Conservation (phyloP, 352 stramenopile genomes). For the Globisporangium nunn region DNA sequence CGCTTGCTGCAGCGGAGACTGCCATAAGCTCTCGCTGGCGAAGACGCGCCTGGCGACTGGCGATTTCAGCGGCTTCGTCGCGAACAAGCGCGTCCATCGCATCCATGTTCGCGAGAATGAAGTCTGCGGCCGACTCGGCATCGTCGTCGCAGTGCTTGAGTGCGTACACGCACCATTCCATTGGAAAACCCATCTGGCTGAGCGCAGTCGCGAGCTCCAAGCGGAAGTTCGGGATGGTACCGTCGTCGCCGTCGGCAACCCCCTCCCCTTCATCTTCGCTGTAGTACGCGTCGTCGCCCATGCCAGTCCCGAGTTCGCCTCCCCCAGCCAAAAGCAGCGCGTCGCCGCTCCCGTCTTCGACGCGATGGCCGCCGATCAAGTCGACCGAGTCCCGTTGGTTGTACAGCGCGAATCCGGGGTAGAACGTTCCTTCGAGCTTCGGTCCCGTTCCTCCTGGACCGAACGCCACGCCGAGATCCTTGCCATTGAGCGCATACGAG, state of each 20-base stretch:
- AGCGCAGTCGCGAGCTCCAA: conserved; percentile 75
- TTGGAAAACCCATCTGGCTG: conserved; percentile 83
- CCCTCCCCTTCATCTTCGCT: conserved; percentile 76
- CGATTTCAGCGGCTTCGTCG: conserved; percentile 62
- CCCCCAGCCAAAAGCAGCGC: conserved; percentile 20
- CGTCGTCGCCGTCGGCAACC: conserved; percentile 29
- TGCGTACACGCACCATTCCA: conserved; percentile 86
- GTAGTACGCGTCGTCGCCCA: conserved; percentile 71
- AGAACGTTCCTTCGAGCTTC: conserved; percentile 84
- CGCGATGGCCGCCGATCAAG: conserved; percentile 73
- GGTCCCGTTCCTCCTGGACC: conserved; percentile 76
- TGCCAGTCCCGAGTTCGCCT: conserved; percentile 17
- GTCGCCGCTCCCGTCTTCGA: conserved; percentile 52
- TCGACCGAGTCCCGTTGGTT: conserved; percentile 86
- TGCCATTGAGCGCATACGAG: conserved; percentile 85
- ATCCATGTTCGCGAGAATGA: conserved; percentile 82
- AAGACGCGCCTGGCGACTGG: conserved; percentile 40
- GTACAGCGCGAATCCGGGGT: conserved; percentile 81
- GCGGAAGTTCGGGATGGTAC: conserved; percentile 73
- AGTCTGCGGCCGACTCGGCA: conserved; percentile 72
- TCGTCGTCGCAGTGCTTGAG: conserved; percentile 80
- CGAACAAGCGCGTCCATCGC: conserved; percentile 71
- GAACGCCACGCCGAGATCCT: conserved; percentile 86
- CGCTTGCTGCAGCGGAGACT: background rate
- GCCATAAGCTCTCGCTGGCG: conserved; percentile 27